phyloP scores from a whole-genome alignment of 2,329 filamentous ascomycete species.

The Cladosporium sp. region DNA sequence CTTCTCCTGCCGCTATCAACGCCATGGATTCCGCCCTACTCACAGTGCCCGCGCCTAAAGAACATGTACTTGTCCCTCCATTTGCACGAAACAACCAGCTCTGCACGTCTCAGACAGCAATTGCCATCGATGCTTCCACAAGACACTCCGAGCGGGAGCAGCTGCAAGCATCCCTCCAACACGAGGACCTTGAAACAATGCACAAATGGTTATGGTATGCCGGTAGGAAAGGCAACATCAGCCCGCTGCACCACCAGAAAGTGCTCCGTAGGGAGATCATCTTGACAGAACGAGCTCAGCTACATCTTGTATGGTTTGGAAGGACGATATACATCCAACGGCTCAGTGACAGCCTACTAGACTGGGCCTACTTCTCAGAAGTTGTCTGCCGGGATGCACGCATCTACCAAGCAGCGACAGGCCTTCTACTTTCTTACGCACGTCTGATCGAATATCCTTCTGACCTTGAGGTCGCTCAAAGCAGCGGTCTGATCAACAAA shows the following conservation, averaged over 20 bases:
- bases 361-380: not conserved
- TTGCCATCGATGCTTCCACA: not conserved
- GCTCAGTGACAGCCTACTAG: not conserved
- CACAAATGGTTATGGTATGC: conserved; percentile 10
- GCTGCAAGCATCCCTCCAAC: no score
- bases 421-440: conserved; percentile 1
- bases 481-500: not conserved
- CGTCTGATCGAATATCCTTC: not conserved
- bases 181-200: not conserved
- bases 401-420: not conserved
- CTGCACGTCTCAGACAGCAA: no score
- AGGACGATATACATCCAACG: not conserved
- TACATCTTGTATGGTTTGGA: not conserved
- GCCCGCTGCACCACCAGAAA: conserved; percentile 5
- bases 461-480: not conserved
- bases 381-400: not conserved
- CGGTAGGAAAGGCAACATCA: conserved; percentile 8
- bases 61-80: no score
- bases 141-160: not conserved
- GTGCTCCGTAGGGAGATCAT: conserved; percentile 4
- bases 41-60: no score
- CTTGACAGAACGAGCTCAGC: conserved; percentile 1
- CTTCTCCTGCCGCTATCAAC: no score
- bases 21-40: no score
- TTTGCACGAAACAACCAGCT: no score